Evolutionary conservation across 306 rosid species (phyloP).

Genomic region (Acacia melanoxylon): DNA sequence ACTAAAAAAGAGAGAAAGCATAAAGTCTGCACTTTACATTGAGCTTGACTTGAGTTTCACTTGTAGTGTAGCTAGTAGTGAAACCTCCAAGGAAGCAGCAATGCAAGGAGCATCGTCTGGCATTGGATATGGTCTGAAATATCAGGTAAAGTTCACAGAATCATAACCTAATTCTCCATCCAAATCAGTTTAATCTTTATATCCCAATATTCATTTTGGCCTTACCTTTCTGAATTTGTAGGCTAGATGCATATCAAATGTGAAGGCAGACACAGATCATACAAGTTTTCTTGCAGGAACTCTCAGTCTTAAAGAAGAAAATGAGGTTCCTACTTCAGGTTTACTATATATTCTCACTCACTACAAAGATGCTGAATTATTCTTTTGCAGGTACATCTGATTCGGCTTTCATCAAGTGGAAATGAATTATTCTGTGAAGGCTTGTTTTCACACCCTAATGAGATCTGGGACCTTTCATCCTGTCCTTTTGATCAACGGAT

Average conservation of each 20-base stretch:
- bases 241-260: conserved; percentile 98
- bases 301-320: conserved; percentile 94
- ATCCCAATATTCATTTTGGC: conserved; percentile 6
- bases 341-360: background rate
- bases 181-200: background rate
- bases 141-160: conserved; percentile 60
- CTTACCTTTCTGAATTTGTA: conserved; percentile 20
- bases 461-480: conserved; percentile 97
- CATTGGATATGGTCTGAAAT: conserved; percentile 83
- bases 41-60: background rate
- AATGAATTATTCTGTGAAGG: conserved; percentile 93
- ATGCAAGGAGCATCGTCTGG: conserved; percentile 98
- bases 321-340: conserved; percentile 61
- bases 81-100: conserved; percentile 35
- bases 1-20: background rate
- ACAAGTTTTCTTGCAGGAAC: conserved; percentile 93
- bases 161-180: conserved; percentile 4
- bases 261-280: conserved; percentile 93
- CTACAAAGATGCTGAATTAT: conserved; percentile 25
- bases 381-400: conserved; percentile 72
- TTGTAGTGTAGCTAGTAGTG: conserved; percentile 11
- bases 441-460: conserved; percentile 91
- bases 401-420: conserved; percentile 91
- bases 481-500: conserved; percentile 96
- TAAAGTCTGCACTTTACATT: background rate